Percentiles rank a stretch among this genome's conserved stretches.
Conservation (phyloP, 129 eudicot genomes). For the Scalesia atractyloides region DNA sequence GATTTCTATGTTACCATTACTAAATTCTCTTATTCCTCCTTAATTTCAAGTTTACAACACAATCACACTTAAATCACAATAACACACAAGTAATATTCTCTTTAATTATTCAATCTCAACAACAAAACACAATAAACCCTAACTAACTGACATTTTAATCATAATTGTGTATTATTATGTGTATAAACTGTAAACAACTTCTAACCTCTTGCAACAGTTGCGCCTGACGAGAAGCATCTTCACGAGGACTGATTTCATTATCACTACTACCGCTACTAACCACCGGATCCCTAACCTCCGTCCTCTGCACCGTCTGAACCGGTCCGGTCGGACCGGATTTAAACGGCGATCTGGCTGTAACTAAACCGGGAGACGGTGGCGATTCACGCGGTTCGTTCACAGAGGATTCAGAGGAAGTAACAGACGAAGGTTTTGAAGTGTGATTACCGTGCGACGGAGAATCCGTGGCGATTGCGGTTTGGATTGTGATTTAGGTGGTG, state of each 20-base stretch:
- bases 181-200: neutral
- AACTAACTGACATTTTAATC: neutral
- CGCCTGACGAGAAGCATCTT: conserved; percentile 70
- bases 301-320: conserved; percentile 37
- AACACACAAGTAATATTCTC: neutral
- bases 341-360: conserved; percentile 35
- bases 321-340: conserved; percentile 21
- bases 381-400: conserved; percentile 39
- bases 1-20: neutral
- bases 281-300: conserved; percentile 67
- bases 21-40: conserved; percentile 4
- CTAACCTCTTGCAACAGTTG: conserved; percentile 85
- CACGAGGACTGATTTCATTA: conserved; percentile 41
- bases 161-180: neutral
- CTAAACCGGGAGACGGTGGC: conserved; percentile 30
- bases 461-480: conserved; percentile 7
- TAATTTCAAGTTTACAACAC: neutral
- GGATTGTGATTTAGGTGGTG: conserved; percentile 30
- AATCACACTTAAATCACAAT: neutral
- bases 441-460: conserved; percentile 16
- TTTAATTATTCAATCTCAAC: neutral
- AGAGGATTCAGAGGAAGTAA: conserved; percentile 30
- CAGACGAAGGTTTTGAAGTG: conserved; percentile 32
- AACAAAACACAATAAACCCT: neutral
- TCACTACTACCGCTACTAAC: conserved; percentile 8